Evolutionary conservation across 2,329 filamentous ascomycete genomes (phyloP).

Genomic region (Bipolaris victoriae): DNA sequence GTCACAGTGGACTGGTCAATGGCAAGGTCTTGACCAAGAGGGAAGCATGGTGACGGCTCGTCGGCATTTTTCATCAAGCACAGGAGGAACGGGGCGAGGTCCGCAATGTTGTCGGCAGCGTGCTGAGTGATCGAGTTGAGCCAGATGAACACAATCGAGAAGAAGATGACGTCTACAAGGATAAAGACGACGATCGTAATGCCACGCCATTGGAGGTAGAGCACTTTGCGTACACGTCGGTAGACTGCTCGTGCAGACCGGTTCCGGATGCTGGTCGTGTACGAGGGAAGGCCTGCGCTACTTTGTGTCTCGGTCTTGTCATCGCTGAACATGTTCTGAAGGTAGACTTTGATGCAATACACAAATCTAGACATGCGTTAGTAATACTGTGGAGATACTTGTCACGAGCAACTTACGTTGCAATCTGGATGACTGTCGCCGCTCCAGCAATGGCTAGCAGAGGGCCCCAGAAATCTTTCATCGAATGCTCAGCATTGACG

Average conservation of each 20-base stretch:
- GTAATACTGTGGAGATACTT: constrained; percentile 5
- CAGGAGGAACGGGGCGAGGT: constrained; percentile 69
- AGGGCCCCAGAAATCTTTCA: constrained; percentile 89
- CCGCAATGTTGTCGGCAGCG: constrained; percentile 61
- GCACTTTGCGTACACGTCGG: constrained; percentile 80
- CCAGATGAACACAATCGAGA: constrained; percentile 87
- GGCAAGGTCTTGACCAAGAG: constrained; percentile 65
- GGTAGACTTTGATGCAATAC: constrained; percentile 95
- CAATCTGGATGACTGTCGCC: constrained; percentile 80
- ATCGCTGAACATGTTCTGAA: constrained; percentile 78
- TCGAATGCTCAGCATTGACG: constrained; percentile 86
- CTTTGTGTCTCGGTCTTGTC: constrained; percentile 68
- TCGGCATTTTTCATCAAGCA: constrained; percentile 69
- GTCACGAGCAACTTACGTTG: constrained; percentile 66
- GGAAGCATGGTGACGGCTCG: constrained; percentile 71
- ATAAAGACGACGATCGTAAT: constrained; percentile 90
- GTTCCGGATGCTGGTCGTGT: constrained; percentile 73
- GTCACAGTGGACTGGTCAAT: constrained; percentile 78
- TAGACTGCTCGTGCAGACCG: constrained; percentile 87
- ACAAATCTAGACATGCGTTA: constrained; percentile 51
- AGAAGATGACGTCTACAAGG: constrained; percentile 89
- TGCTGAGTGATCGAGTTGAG: constrained; percentile 68
- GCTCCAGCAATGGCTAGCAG: constrained; percentile 77
- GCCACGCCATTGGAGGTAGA: constrained; percentile 92
- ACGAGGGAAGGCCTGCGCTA: constrained; percentile 72